These are phyloP conservation scores for Heteromeles arbutifolia DNA, from an alignment of 306 rosid species.

Conservation along the genomic window DNA sequence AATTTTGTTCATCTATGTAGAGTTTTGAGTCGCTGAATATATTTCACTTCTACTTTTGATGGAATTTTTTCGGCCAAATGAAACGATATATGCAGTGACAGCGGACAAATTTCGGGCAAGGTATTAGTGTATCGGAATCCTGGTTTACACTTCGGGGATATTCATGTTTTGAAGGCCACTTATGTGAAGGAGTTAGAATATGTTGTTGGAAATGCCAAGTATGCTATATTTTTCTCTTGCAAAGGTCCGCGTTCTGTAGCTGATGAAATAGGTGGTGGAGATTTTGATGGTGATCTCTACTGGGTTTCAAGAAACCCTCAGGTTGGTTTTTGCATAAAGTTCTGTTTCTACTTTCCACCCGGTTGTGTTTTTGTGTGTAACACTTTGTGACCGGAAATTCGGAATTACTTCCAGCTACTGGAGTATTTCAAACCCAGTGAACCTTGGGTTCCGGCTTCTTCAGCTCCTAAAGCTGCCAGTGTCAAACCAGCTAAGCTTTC, in stretches of 20 bases:
- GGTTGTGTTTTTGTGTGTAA: background rate
- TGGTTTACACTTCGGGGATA: slow-evolving; percentile 77
- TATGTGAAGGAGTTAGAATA: slow-evolving; percentile 38
- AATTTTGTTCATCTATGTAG: background rate
- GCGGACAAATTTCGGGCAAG: slow-evolving; percentile 61
- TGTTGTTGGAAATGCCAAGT: slow-evolving; percentile 58
- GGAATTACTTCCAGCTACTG: slow-evolving; percentile 54
- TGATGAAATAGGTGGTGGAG: slow-evolving; percentile 80
- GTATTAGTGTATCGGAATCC: slow-evolving; percentile 76
- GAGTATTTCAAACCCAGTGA: slow-evolving; percentile 44
- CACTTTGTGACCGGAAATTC: background rate
- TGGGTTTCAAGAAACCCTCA: slow-evolving; percentile 74
- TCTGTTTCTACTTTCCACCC: background rate
- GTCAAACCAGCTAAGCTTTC: slow-evolving; percentile 31
- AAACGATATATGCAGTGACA: slow-evolving; percentile 28
- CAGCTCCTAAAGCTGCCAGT: slow-evolving; percentile 1
- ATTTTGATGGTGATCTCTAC: slow-evolving; percentile 83
- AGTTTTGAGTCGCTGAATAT: background rate
- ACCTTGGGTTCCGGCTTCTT: slow-evolving; percentile 56
- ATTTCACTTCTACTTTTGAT: background rate
- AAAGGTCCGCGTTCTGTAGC: slow-evolving; percentile 72
- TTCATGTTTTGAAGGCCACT: slow-evolving; percentile 55
- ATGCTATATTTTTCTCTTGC: slow-evolving; percentile 67
- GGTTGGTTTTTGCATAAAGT: background rate
- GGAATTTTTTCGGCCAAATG: background rate